phyloP scores from a whole-genome alignment of 495 filamentous ascomycete genomes.

The Eremomyces bilateralis region DNA sequence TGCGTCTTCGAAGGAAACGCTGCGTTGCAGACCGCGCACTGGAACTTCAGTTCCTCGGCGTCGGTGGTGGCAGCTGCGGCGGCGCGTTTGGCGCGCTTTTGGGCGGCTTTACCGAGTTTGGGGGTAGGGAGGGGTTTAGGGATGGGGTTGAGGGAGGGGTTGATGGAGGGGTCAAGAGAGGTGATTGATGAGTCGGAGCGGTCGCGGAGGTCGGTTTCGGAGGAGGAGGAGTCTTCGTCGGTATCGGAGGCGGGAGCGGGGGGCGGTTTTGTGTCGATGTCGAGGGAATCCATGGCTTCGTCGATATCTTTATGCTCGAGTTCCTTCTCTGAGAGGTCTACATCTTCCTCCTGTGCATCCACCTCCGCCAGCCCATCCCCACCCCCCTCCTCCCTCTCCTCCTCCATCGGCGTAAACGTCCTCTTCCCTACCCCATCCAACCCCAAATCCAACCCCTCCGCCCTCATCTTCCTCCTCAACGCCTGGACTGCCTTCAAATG shows the following conservation, averaged over 20 bases:
- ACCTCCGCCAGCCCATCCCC: constrained; percentile 8
- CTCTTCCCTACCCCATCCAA: constrained; percentile 25
- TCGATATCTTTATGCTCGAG: constrained; percentile 1
- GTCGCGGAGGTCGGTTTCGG: neutral
- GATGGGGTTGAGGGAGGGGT: neutral
- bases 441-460: constrained; percentile 41
- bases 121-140: constrained; percentile 22
- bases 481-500: constrained; percentile 68
- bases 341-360: constrained; percentile 3
- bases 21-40: constrained; percentile 38
- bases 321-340: constrained; percentile 3
- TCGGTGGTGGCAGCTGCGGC: constrained; percentile 30
- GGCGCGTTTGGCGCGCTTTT: constrained; percentile 64
- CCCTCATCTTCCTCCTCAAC: constrained; percentile 59
- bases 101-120: constrained; percentile 67
- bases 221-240: neutral
- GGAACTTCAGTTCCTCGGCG: constrained; percentile 21
- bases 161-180: neutral
- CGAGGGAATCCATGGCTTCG: constrained; percentile 1
- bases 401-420: constrained; percentile 9
- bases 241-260: neutral
- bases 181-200: neutral
- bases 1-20: constrained; percentile 44
- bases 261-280: neutral
- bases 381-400: constrained; percentile 3